phyloP scores from a whole-genome alignment of 2,329 filamentous ascomycete genomes.

The Byssoonygena ceratinophila region DNA sequence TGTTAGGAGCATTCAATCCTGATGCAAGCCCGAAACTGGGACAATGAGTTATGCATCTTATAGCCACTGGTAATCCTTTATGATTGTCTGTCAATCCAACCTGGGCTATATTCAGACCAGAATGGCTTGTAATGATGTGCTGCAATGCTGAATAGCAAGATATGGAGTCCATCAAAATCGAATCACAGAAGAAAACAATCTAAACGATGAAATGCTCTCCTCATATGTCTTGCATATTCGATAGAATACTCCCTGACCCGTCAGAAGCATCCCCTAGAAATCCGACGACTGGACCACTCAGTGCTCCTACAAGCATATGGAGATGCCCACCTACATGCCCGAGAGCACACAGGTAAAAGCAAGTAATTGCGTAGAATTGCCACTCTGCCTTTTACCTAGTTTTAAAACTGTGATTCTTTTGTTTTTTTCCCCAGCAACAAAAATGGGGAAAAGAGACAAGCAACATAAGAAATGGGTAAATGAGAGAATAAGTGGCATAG shows the following conservation, averaged over 20 bases:
- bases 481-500: slow-evolving; percentile 14
- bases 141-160: no score
- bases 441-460: slow-evolving; percentile 10
- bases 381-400: neutral
- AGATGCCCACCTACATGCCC: neutral
- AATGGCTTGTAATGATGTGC: no score
- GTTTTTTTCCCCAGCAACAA: neutral
- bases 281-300: neutral
- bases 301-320: neutral
- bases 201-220: no score
- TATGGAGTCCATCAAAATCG: no score
- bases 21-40: no score
- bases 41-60: no score
- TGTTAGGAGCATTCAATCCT: no score
- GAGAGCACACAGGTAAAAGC: slow-evolving; percentile 2
- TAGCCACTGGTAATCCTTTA: no score
- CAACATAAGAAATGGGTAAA: slow-evolving; percentile 8
- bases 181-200: neutral
- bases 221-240: no score
- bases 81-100: no score
- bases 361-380: neutral
- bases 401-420: slow-evolving; percentile 5
- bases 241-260: neutral
- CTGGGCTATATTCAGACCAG: no score
- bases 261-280: neutral